Conservation (phyloP, 2,329 filamentous ascomycete species). For the Stagonosporopsis rhizophila region DNA sequence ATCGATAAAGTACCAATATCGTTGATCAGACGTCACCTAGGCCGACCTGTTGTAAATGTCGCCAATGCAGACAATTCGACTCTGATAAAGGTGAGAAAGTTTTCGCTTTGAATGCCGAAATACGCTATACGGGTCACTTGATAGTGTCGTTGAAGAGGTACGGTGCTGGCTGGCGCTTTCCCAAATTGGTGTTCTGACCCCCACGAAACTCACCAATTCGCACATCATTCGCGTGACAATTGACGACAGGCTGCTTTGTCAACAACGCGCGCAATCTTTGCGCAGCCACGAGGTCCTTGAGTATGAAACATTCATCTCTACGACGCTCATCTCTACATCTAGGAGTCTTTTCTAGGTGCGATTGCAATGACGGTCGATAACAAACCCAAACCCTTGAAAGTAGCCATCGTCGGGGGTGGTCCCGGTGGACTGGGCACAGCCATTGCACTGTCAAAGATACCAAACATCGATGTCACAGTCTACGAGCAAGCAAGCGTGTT, state of each 20-base stretch:
- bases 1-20: background rate
- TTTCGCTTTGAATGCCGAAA: background rate
- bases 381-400: slow-evolving; percentile 5
- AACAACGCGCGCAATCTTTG: slow-evolving; percentile 9
- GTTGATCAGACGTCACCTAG: background rate
- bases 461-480: slow-evolving; percentile 52
- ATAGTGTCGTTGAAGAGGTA: background rate
- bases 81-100: background rate
- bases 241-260: slow-evolving; percentile 24
- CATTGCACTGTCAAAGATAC: slow-evolving; percentile 54
- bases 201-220: slow-evolving; percentile 8
- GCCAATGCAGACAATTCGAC: background rate
- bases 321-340: too few relatives aligned
- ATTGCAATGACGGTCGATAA: slow-evolving; percentile 18
- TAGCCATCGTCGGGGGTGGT: slow-evolving; percentile 53
- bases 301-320: background rate
- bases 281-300: background rate
- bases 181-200: background rate
- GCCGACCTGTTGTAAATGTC: background rate
- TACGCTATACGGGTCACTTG: background rate
- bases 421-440: slow-evolving; percentile 54
- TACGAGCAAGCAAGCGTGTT: slow-evolving; percentile 57
- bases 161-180: background rate
- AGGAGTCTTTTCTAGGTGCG: background rate
- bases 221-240: slow-evolving; percentile 24